Conservation (phyloP, 2,329 filamentous ascomycete species). For the Colletotrichum sp. region DNA sequence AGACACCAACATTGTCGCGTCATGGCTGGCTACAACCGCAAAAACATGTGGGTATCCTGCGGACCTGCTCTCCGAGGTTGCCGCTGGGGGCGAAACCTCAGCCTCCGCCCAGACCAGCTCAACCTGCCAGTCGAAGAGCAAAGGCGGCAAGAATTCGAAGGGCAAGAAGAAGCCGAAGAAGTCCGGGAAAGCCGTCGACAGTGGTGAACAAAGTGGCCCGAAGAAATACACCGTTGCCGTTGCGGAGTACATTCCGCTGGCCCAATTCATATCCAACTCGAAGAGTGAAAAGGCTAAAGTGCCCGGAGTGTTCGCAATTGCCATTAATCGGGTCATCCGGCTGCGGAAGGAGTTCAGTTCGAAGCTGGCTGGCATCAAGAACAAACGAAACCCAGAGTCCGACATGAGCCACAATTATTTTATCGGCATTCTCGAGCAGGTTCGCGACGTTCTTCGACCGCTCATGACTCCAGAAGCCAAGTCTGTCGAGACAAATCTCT, state of each 20-base stretch:
- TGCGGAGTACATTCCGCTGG: conserved; percentile 42
- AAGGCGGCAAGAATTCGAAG: background rate
- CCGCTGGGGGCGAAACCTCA: background rate
- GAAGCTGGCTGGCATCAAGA: conserved; percentile 23
- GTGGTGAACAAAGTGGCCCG: background rate
- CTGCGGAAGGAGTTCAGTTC: conserved; percentile 33
- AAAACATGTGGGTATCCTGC: conserved; percentile 35
- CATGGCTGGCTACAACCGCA: conserved; percentile 47
- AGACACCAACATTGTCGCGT: conserved; percentile 42
- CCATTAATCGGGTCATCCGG: conserved; percentile 41
- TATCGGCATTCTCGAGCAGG: conserved; percentile 36
- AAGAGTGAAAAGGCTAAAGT: conserved; percentile 29
- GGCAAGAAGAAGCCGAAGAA: background rate
- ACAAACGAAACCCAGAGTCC: conserved; percentile 20
- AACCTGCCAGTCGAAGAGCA: background rate
- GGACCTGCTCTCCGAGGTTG: conserved; percentile 21
- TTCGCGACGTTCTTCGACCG: conserved; percentile 33
- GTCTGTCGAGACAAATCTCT: background rate
- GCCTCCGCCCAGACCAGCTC: background rate
- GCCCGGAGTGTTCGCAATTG: conserved; percentile 30
- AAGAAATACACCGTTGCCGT: conserved; percentile 35
- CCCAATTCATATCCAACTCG: conserved; percentile 36
- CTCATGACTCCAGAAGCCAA: background rate
- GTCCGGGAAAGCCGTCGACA: background rate
- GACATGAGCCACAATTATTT: conserved; percentile 37